Percentiles rank a stretch among this genome's conserved stretches.
phyloP scores from a whole-genome alignment of 768 basidiomycete species.

The Kwoniella sp. region DNA sequence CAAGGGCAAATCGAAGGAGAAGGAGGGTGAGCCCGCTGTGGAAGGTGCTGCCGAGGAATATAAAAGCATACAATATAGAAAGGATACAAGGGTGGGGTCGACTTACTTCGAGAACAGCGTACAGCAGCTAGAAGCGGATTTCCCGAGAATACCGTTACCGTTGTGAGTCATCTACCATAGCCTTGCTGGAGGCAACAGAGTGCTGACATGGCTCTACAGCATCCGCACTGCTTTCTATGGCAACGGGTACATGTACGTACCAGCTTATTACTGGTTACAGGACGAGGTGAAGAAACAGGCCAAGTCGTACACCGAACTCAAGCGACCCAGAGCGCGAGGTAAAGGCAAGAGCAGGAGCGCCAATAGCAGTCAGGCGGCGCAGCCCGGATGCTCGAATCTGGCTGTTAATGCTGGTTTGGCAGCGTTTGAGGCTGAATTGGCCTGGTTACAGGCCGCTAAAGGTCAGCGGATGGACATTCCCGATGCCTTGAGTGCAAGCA shows the following conservation, averaged over 20 bases:
- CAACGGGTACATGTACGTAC: slow-evolving; percentile 65
- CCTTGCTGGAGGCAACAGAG: slow-evolving; percentile 3
- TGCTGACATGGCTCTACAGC: slow-evolving; percentile 53
- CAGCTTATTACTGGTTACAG: slow-evolving; percentile 63
- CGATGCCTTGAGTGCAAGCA: background rate
- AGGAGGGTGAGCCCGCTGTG: slow-evolving; percentile 44
- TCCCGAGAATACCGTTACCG: slow-evolving; percentile 26
- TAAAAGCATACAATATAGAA: slow-evolving; percentile 13
- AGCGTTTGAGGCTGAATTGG: slow-evolving; percentile 55
- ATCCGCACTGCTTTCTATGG: slow-evolving; percentile 59
- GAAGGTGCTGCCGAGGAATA: slow-evolving; percentile 27
- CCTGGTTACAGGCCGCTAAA: slow-evolving; percentile 20
- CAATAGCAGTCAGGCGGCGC: background rate
- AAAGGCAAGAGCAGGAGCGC: slow-evolving; percentile 58
- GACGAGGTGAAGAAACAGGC: slow-evolving; percentile 55
- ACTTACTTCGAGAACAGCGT: slow-evolving; percentile 56
- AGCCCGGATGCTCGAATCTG: background rate
- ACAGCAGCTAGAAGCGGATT: slow-evolving; percentile 63
- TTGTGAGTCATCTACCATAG: slow-evolving; percentile 17
- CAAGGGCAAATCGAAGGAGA: slow-evolving; percentile 60
- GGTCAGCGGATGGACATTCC: slow-evolving; percentile 12
- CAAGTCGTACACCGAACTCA: slow-evolving; percentile 37
- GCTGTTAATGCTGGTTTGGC: slow-evolving; percentile 1
- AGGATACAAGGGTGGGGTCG: slow-evolving; percentile 47
- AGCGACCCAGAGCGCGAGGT: slow-evolving; percentile 37